Base-by-base conservation (phyloP, 2,329 filamentous ascomycete genomes). In the Curvularia sp. region DNA sequence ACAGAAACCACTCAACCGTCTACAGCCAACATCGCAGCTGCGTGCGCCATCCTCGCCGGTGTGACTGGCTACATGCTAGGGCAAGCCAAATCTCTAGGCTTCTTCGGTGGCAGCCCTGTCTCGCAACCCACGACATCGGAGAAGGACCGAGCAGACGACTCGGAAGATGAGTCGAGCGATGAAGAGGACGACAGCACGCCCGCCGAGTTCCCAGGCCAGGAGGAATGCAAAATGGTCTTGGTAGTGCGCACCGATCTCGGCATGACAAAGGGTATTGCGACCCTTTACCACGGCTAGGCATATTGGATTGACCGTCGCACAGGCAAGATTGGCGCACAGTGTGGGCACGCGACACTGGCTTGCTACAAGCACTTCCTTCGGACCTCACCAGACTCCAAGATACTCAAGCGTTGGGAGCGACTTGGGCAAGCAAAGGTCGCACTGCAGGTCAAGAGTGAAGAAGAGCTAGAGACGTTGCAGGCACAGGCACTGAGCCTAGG, bases 301-400 rank as follows among this genome's bases (percentile, higher is more conserved):
- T n/a, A 19, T 36, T 45, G 3, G 28, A 18, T 5, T 3, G 36
- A 46, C 25, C 3, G 39, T 54, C 63, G 39, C 21, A 45, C 64
- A 97, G 94, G 94, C 71, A 99, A 99, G 84, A 97, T 98, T 71
- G 95, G 92, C 56, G 95, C 95, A 7, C 95, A 98, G 80, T 94
- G 91, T 80, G 91, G 89, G 49, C 95, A 98, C 79, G 95, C 95
- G n/a, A 97, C 94, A 3, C 88, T 99, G 55, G 93, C 94, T 54
- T 98, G 94, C 85, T 99, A 97, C 87, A 98, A 97, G 81, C 82
- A 88, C 58, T 87, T 96, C 64, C 79, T 87, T 39, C 77, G 81
- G 36, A 82, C 83, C 23, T 70, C 80, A 43, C 77, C 85, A 13
- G 81, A 84, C 46, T 85, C 87, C 55, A 81, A 81, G 42, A 81